Conservation (phyloP, 768 basidiomycete species). For the Boletus rubropictus region DNA sequence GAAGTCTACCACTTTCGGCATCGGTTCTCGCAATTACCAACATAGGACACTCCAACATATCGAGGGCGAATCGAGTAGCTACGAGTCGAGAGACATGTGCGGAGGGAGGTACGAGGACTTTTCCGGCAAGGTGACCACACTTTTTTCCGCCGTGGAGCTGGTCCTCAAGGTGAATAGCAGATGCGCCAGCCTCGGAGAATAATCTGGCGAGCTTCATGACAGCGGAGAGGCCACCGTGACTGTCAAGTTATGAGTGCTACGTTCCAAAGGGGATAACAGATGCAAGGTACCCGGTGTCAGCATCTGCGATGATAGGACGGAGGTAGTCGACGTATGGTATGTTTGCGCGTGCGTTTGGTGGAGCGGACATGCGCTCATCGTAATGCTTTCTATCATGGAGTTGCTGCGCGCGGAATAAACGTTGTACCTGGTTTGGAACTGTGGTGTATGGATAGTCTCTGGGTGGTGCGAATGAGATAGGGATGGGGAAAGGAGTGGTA, state of each 20-base stretch:
- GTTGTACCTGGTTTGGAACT: slow-evolving; percentile 91
- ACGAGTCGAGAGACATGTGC: slow-evolving; percentile 82
- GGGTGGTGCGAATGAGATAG: slow-evolving; percentile 3
- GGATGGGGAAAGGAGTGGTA: background rate
- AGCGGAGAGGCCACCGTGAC: slow-evolving; percentile 87
- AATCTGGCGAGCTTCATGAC: slow-evolving; percentile 93
- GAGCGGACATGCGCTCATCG: slow-evolving; percentile 70
- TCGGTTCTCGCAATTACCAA: slow-evolving; percentile 89
- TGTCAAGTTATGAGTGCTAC: slow-evolving; percentile 28
- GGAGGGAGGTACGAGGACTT: slow-evolving; percentile 87
- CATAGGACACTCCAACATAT: slow-evolving; percentile 84
- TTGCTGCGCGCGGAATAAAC: slow-evolving; percentile 87
- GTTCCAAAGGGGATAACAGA: background rate
- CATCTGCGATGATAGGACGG: slow-evolving; percentile 90
- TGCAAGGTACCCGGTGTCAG: slow-evolving; percentile 75
- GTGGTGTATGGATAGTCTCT: slow-evolving; percentile 96
- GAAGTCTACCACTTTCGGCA: slow-evolving; percentile 78
- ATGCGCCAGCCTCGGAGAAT: slow-evolving; percentile 91
- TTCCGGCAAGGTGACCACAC: slow-evolving; percentile 88
- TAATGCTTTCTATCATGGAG: slow-evolving; percentile 91
- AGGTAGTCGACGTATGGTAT: slow-evolving; percentile 84
- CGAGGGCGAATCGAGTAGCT: slow-evolving; percentile 84
- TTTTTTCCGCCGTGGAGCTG: slow-evolving; percentile 94
- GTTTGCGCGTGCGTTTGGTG: slow-evolving; percentile 57
- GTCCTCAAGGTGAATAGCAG: slow-evolving; percentile 90